Evolutionary conservation across 1,284 basidiomycete genomes (phyloP), one percentile per base, ranked within the genome.

Genomic region (Tilletia caries): DNA sequence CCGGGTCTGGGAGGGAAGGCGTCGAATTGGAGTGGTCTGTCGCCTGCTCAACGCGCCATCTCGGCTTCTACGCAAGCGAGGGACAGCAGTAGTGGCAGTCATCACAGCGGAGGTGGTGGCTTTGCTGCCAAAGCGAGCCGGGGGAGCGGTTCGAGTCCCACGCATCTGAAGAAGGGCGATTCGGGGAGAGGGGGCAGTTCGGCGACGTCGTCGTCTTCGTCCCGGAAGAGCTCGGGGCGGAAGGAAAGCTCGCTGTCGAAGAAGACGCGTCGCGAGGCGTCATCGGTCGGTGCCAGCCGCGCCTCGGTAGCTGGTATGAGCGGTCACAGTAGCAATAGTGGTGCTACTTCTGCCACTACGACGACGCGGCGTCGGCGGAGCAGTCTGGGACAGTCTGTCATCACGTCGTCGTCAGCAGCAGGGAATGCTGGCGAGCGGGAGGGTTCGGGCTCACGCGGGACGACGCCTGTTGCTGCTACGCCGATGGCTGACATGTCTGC

Each of bases 1-100:
- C 43, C 33, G 12, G 65, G 54, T 43, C 32, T 34, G 18, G 41
- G 69, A n/a, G 48, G 48, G 20, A 50, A 50, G 48, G 48, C 48
- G 48, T n/a, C 20, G 20, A 50, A 18, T 3, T 50, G 48, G 48
- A 50, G 23, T 50, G 48, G 48, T 8, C 10, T 50, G 23, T 50
- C 23, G 3, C 48, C 48, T 50, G 48, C 48, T 50, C 48, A 50
- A n/a, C 48, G 48, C 20, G 48, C 48, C 48, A 50, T 50, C 18
- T 50, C 48, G 12, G 48, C 23, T 13, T 20, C 48, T 25, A 50
- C 23, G 13, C 20, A 25, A 6, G 20, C 48, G 41, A 8, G 10
- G 41, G 18, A 8, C 8, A 50, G 48, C 48, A 50, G 37, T 41
- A 15, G 37, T 13, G 48, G 48, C 8, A 18, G 15, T n/a, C n/a